Conservation (phyloP, 768 basidiomycete genomes). For the Lactarius sp. region DNA sequence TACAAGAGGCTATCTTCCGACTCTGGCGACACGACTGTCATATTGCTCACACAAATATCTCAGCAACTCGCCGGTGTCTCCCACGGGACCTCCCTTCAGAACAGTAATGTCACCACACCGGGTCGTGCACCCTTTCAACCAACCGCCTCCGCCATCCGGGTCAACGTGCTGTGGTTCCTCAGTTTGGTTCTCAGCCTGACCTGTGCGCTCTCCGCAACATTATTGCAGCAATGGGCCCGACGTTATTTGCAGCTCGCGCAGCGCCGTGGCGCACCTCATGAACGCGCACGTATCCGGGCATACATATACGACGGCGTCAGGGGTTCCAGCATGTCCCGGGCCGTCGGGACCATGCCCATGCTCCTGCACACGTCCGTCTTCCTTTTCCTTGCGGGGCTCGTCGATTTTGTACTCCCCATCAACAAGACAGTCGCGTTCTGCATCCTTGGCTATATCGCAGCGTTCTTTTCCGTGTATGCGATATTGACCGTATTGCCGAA, state of each 20-base stretch:
- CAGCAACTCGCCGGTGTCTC: constrained; percentile 7
- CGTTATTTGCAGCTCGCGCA: background rate
- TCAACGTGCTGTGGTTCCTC: constrained; percentile 16
- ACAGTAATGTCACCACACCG: background rate
- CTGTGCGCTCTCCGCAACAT: constrained; percentile 4
- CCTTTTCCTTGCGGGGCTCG: constrained; percentile 6
- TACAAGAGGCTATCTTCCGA: constrained; percentile 11
- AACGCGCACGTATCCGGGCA: background rate
- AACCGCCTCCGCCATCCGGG: background rate
- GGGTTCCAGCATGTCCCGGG: background rate
- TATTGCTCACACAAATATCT: constrained; percentile 15
- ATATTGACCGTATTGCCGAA: constrained; percentile 6
- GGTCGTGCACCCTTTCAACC: background rate
- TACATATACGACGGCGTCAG: background rate
- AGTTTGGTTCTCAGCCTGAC: constrained; percentile 5
- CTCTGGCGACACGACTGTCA: background rate
- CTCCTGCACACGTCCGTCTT: constrained; percentile 2
- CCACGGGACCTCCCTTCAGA: background rate
- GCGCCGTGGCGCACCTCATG: background rate
- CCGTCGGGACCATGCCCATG: background rate
- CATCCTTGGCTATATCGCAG: background rate
- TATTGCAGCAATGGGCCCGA: constrained; percentile 4
- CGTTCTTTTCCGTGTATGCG: background rate
- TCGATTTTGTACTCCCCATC: constrained; percentile 8
- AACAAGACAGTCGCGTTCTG: constrained; percentile 3